Percentiles rank a stretch among this genome's conserved stretches.
These are phyloP conservation scores for Lithospermum erythrorhizon DNA, from an alignment of 257 asterid genomes.

Conservation along the genomic window DNA sequence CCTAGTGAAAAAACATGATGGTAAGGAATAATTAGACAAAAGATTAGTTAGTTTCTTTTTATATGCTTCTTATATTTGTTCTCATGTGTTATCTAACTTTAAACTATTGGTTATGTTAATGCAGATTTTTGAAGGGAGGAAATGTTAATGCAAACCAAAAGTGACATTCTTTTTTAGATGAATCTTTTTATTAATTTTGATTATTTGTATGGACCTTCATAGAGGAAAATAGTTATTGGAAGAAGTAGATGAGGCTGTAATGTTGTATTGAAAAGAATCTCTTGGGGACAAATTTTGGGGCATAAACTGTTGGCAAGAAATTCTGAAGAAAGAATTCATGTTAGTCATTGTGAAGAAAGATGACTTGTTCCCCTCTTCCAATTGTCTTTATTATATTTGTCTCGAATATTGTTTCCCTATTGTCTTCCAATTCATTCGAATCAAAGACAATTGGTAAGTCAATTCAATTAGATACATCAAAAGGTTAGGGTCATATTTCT, in stretches of 20 bases:
- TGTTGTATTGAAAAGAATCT: slow-evolving; percentile 9
- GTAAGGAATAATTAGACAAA: slow-evolving; percentile 26
- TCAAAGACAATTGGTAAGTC: too few species aligned
- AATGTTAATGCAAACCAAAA: slow-evolving; percentile 12
- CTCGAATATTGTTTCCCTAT: slow-evolving; percentile 28
- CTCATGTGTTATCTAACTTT: slow-evolving; percentile 6
- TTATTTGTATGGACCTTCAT: slow-evolving; percentile 3
- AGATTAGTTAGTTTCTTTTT: neutral
- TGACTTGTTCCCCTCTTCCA: slow-evolving; percentile 45
- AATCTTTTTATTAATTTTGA: slow-evolving; percentile 4
- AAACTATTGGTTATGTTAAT: slow-evolving; percentile 7
- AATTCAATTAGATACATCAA: too few species aligned
- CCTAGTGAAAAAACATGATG: slow-evolving; percentile 78
- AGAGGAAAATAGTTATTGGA: slow-evolving; percentile 6
- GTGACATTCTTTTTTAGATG: slow-evolving; percentile 12
- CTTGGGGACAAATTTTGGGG: slow-evolving; percentile 24
- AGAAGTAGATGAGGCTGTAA: slow-evolving; percentile 7
- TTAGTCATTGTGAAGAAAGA: slow-evolving; percentile 26
- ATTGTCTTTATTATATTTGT: slow-evolving; percentile 34
- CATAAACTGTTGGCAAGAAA: slow-evolving; percentile 12
- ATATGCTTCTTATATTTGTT: neutral
- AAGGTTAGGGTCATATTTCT: too few species aligned
- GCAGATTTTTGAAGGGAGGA: slow-evolving; percentile 38
- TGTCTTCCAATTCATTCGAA: slow-evolving; percentile 22
- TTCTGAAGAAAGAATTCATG: slow-evolving; percentile 15